Conservation (phyloP, 2,329 filamentous ascomycete species). For the Cryphonectria parasitica region DNA sequence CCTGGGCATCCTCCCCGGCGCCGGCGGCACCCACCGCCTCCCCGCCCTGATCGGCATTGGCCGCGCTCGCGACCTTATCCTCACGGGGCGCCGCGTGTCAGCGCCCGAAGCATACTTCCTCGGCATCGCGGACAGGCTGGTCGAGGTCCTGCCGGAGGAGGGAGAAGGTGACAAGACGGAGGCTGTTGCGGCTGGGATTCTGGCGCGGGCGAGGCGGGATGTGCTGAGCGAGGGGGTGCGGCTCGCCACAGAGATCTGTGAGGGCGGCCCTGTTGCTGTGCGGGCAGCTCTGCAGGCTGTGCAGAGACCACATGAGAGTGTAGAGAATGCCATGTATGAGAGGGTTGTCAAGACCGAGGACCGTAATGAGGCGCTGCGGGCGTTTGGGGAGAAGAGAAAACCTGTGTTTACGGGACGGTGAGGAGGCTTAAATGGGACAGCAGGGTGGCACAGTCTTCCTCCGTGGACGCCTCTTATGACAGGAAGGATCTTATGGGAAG, state of each 20-base stretch:
- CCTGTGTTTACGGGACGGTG: slow-evolving; percentile 58
- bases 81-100: slow-evolving; percentile 84
- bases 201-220: slow-evolving; percentile 64
- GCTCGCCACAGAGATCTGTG: slow-evolving; percentile 82
- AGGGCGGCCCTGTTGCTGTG: slow-evolving; percentile 79
- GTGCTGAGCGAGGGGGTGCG: slow-evolving; percentile 77
- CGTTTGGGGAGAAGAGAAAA: slow-evolving; percentile 72
- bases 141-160: slow-evolving; percentile 72
- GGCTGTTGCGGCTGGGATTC: slow-evolving; percentile 43
- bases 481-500: no score
- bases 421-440: not conserved
- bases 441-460: no score
- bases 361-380: slow-evolving; percentile 82
- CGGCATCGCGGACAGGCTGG: slow-evolving; percentile 86
- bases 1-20: slow-evolving; percentile 91
- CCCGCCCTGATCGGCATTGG: slow-evolving; percentile 78
- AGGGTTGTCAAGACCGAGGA: slow-evolving; percentile 83
- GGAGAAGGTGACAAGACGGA: slow-evolving; percentile 45
- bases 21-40: slow-evolving; percentile 88
- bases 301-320: slow-evolving; percentile 69
- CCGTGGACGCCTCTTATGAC: no score
- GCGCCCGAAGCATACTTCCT: slow-evolving; percentile 89
- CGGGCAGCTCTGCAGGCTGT: slow-evolving; percentile 81
- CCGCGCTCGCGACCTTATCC: slow-evolving; percentile 85
- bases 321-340: slow-evolving; percentile 88